These are phyloP conservation scores for Neurospora tetrasperma DNA, from an alignment of 495 filamentous ascomycete species.

Conservation along the genomic window DNA sequence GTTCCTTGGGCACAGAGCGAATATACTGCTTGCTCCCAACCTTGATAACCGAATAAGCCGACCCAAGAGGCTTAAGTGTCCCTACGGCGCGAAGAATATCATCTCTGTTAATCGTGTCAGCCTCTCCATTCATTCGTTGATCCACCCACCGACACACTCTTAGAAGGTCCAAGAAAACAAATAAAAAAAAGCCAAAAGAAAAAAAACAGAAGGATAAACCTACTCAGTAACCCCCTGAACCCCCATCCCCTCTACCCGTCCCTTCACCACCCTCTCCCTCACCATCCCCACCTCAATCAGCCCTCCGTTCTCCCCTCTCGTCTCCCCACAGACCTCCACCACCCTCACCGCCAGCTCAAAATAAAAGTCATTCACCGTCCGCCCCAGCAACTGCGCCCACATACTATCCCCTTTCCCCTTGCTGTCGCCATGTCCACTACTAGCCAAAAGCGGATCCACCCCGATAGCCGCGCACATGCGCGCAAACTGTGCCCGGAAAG, in stretches of 20 bases:
- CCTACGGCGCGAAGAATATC: constrained; percentile 86
- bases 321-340: constrained; percentile 84
- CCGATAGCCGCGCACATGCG: constrained; percentile 97
- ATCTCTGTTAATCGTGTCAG: constrained; percentile 44
- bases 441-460: constrained; percentile 75
- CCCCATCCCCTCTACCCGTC: constrained; percentile 65
- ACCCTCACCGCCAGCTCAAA: constrained; percentile 91
- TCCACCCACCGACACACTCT: neutral
- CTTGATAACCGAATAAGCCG: constrained; percentile 69
- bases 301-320: constrained; percentile 84
- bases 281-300: constrained; percentile 79
- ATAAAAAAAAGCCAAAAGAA: neutral
- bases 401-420: constrained; percentile 48
- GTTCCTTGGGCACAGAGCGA: constrained; percentile 86
- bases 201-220: constrained; percentile 10
- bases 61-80: constrained; percentile 78
- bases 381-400: constrained; percentile 86
- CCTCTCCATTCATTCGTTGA: neutral
- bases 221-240: constrained; percentile 60
- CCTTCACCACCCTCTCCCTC: constrained; percentile 57
- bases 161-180: neutral
- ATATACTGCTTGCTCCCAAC: constrained; percentile 83
- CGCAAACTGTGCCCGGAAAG: constrained; percentile 92
- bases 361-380: constrained; percentile 90
- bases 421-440: constrained; percentile 40